Evolutionary conservation across 495 filamentous ascomycete species (phyloP).

Genomic region (Aspergillus egyptiacus): DNA sequence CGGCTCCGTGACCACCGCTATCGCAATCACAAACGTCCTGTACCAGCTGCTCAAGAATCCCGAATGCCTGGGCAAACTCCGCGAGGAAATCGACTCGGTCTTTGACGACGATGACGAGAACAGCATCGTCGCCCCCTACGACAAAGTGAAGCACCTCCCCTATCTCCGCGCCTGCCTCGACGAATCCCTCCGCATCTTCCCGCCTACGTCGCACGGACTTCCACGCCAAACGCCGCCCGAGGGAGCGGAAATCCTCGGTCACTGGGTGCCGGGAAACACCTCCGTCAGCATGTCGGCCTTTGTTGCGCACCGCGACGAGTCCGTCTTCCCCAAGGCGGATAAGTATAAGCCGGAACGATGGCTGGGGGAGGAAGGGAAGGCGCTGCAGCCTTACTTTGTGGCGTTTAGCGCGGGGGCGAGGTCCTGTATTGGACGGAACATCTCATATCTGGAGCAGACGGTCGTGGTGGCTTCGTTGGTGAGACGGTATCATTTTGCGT

Average conservation of each 20-base stretch:
- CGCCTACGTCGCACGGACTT: constrained; percentile 30
- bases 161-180: constrained; percentile 44
- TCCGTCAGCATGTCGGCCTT: constrained; percentile 31
- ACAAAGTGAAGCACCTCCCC: constrained; percentile 38
- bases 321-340: constrained; percentile 27
- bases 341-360: constrained; percentile 35
- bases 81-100: constrained; percentile 50
- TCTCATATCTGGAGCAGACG: constrained; percentile 41
- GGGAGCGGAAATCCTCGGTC: constrained; percentile 34
- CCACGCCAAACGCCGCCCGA: constrained; percentile 34
- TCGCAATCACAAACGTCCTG: constrained; percentile 45
- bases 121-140: constrained; percentile 38
- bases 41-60: constrained; percentile 54
- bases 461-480: constrained; percentile 38
- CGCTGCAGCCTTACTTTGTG: constrained; percentile 38
- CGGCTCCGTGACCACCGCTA: constrained; percentile 51
- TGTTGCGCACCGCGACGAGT: constrained; percentile 27
- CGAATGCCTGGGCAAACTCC: constrained; percentile 43
- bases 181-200: constrained; percentile 42
- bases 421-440: constrained; percentile 43
- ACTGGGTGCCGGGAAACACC: constrained; percentile 33
- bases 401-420: constrained; percentile 38
- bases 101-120: constrained; percentile 27
- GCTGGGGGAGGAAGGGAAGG: constrained; percentile 34
- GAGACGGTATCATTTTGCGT: constrained; percentile 39